Base-by-base conservation (phyloP, 495 filamentous ascomycete genomes). In the Talaromyces borbonicus region DNA sequence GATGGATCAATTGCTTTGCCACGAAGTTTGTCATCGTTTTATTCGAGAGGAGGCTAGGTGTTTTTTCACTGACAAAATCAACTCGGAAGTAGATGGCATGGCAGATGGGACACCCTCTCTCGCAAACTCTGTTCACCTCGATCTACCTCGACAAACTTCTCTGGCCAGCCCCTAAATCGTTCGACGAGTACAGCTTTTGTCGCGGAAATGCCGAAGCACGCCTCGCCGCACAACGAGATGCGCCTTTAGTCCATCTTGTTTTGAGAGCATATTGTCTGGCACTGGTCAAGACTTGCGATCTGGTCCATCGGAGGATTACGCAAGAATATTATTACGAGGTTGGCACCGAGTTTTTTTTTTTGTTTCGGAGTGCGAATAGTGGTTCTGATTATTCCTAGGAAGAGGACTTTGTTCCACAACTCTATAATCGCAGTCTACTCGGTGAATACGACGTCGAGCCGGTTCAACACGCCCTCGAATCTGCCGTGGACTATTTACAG, bases 81-180 rank as follows among this genome's bases (percentile, higher is more conserved):
- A 33, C 41, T 31, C 12, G 8, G 42, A 36, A n/a, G n/a, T 54
- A 94, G 85, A 92, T 94, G 83, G 88, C 88, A 55, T 99, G 92
- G 92, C 88, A 97, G 65, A 82, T 84, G 57, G 92, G 92, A 14
- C 84, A 93, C 52, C 87, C 92, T 23, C 80, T 99, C 3, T 92
- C 89, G 3, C 93, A 96, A 58, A 96, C 90, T 0, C 65, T 99
- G 5, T 88, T 95, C 59, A 94, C 90, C n/a, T 95, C 85, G 26
- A 70, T 93, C 25, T 92, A 99, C 60, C 79, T 99, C 52, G 89
- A 97, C 54, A 79, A 75, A 31, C 69, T 99, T 12, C 67, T 95
- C 52, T 81, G 78, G 57, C 82, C 87, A 12, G 68, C 73, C 35
- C 85, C 87, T 6, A 67, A 56, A 27, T 75, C 61, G 14, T 64